Percentiles rank a stretch among this genome's conserved stretches.
Conservation (phyloP, 2,329 filamentous ascomycete genomes). For the Cladorrhinum sp. region DNA sequence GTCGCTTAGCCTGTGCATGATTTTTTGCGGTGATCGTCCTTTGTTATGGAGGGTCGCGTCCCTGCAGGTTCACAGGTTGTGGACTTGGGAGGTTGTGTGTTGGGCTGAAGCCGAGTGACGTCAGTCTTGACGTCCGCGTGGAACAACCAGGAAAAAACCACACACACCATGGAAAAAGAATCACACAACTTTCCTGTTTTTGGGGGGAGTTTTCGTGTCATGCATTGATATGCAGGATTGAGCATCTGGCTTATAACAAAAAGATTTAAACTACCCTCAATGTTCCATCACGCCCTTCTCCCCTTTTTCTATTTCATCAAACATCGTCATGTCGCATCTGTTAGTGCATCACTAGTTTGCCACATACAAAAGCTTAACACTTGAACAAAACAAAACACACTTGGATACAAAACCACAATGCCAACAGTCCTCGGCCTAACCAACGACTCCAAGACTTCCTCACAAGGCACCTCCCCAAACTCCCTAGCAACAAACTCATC, state of each 20-base stretch:
- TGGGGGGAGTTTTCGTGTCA: background rate
- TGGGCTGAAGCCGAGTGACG: background rate
- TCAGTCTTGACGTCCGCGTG: background rate
- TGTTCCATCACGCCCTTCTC: background rate
- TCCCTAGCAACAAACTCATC: slow-evolving; percentile 17
- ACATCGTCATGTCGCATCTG: background rate
- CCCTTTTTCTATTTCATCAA: background rate
- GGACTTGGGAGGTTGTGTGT: background rate
- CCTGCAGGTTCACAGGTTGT: background rate
- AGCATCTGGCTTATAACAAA: background rate
- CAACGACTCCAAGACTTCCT: slow-evolving; percentile 24
- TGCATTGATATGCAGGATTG: background rate
- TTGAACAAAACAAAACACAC: too few species aligned
- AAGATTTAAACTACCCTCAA: background rate
- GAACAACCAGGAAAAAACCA: background rate
- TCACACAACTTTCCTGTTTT: background rate
- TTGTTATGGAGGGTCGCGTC: background rate
- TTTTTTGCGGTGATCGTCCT: too few species aligned
- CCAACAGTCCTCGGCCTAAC: slow-evolving; percentile 35
- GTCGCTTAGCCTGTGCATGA: too few species aligned
- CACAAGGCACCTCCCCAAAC: slow-evolving; percentile 1
- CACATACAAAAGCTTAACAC: background rate
- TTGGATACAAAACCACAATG: slow-evolving; percentile 18
- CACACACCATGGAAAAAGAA: background rate
- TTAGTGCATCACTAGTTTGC: background rate